phyloP scores from a whole-genome alignment of 2,329 filamentous ascomycete genomes.

The Sclerotinia trifoliorum region DNA sequence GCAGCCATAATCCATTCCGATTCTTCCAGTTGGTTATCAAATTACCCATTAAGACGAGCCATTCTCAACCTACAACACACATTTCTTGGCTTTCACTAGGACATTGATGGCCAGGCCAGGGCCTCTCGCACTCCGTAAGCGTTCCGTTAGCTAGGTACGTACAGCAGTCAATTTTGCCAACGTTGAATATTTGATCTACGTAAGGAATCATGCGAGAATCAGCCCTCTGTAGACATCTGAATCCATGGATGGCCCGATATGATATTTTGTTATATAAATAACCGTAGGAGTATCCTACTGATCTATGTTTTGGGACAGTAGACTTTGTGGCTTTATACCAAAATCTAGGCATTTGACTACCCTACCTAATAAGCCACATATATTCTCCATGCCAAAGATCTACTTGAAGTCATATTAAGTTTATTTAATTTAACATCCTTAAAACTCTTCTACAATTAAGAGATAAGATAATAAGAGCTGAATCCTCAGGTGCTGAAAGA shows the following conservation, averaged over 20 bases:
- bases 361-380: too few species aligned
- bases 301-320: too few species aligned
- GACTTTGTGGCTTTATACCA: too few species aligned
- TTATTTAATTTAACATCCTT: too few species aligned
- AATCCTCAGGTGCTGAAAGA: neutral
- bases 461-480: neutral
- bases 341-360: too few species aligned
- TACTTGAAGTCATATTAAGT: too few species aligned
- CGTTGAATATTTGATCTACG: neutral
- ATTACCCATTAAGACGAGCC: neutral
- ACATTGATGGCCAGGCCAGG: neutral
- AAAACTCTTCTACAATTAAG: neutral
- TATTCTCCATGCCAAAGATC: too few species aligned
- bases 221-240: too few species aligned
- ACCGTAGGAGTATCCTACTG: too few species aligned
- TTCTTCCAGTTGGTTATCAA: neutral
- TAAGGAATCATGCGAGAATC: neutral
- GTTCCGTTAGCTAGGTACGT: neutral
- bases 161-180: neutral
- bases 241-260: too few species aligned
- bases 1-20: neutral
- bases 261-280: too few species aligned
- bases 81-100: conserved; percentile 2
- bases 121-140: too few species aligned
- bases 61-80: neutral